phyloP scores from a whole-genome alignment of 257 asterid genomes.

The Plantago ovata region DNA sequence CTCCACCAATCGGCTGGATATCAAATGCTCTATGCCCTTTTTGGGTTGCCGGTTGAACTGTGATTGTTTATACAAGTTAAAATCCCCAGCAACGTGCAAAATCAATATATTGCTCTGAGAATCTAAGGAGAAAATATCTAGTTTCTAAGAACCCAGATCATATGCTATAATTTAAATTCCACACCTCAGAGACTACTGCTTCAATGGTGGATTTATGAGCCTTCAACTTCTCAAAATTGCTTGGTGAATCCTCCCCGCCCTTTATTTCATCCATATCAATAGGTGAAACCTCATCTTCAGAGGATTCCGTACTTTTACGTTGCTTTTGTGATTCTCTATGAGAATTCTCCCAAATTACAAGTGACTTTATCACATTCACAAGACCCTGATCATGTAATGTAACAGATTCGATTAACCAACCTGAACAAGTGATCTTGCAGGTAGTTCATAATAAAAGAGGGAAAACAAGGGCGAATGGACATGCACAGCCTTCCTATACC shows the following conservation, averaged over 20 bases:
- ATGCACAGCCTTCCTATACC: constrained; percentile 39
- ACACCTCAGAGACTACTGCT: constrained; percentile 94
- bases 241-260: constrained; percentile 65
- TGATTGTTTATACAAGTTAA: constrained; percentile 24
- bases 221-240: constrained; percentile 88
- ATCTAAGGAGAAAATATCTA: constrained; percentile 10
- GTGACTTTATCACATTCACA: constrained; percentile 77
- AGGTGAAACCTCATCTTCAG: constrained; percentile 48
- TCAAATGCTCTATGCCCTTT: constrained; percentile 67
- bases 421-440: constrained; percentile 7
- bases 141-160: constrained; percentile 16
- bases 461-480: constrained; percentile 13
- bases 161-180: constrained; percentile 20
- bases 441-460: constrained; percentile 6
- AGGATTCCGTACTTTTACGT: constrained; percentile 39
- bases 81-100: neutral
- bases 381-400: constrained; percentile 57
- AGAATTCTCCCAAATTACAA: constrained; percentile 84
- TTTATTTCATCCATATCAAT: constrained; percentile 52
- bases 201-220: constrained; percentile 95
- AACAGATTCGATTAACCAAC: constrained; percentile 25
- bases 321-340: constrained; percentile 58
- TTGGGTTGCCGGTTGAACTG: constrained; percentile 89
- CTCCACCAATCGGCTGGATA: constrained; percentile 83
- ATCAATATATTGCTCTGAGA: neutral